Evolutionary conservation across 169 alveolate species (phyloP).

Genomic region (Babesia sp.): DNA sequence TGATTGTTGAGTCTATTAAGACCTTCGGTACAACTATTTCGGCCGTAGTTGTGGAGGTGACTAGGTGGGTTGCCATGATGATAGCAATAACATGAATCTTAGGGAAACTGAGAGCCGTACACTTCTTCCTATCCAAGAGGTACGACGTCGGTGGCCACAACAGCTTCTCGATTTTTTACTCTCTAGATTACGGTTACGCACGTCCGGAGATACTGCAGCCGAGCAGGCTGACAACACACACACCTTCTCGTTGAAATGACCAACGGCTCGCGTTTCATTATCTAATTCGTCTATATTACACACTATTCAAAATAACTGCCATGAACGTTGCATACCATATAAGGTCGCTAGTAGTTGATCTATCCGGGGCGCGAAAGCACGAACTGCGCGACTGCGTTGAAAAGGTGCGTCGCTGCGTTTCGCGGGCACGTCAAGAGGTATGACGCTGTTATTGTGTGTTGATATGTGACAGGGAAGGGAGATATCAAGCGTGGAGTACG

Average conservation of each 20-base stretch:
- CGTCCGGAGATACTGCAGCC: slow-evolving; percentile 41
- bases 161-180: slow-evolving; percentile 64
- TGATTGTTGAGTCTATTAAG: slow-evolving; percentile 56
- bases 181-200: slow-evolving; percentile 49
- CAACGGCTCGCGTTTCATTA: not conserved
- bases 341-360: slow-evolving; percentile 26
- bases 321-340: slow-evolving; percentile 23
- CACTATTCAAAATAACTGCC: slow-evolving; percentile 11
- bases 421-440: slow-evolving; percentile 44
- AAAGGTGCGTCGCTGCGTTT: slow-evolving; percentile 22
- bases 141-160: slow-evolving; percentile 68
- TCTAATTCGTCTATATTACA: not conserved
- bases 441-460: not conserved
- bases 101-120: slow-evolving; percentile 66
- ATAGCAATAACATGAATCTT: not conserved
- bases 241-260: slow-evolving; percentile 13
- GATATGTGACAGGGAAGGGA: slow-evolving; percentile 4
- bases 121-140: slow-evolving; percentile 62
- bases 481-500: slow-evolving; percentile 36
- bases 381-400: slow-evolving; percentile 43
- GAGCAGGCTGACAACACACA: slow-evolving; percentile 19
- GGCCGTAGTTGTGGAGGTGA: slow-evolving; percentile 66
- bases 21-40: slow-evolving; percentile 56
- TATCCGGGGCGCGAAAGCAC: slow-evolving; percentile 55
- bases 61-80: slow-evolving; percentile 22